A percentile compares a stretch with the other conserved stretches of the same genome.
phyloP scores from a whole-genome alignment of 139 green algal species.

The Volvox reticuliferus region DNA sequence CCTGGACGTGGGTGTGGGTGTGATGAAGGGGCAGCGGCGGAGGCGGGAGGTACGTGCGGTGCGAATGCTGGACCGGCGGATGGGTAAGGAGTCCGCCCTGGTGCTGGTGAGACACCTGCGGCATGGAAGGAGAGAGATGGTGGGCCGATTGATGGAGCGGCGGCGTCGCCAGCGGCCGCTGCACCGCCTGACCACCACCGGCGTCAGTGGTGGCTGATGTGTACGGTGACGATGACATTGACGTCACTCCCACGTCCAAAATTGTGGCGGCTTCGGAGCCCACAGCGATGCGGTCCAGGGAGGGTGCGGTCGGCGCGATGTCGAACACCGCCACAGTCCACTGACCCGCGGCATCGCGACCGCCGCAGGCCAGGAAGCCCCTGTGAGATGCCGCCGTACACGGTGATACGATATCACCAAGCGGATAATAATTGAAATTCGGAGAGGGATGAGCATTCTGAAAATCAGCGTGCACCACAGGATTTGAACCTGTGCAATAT shows the following conservation, averaged over 20 bases:
- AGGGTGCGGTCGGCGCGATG: not conserved
- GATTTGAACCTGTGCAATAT: too few relatives aligned
- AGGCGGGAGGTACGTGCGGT: not conserved
- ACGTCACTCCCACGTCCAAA: not conserved
- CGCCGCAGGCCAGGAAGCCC: slow-evolving; percentile 36
- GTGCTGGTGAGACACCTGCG: too few relatives aligned
- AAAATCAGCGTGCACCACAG: too few relatives aligned
- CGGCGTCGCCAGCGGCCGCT: too few relatives aligned
- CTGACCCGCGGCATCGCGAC: not conserved
- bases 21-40: not conserved
- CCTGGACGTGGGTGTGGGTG: too few relatives aligned
- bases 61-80: not conserved
- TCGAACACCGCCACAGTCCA: slow-evolving; percentile 32
- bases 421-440: too few relatives aligned
- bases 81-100: too few relatives aligned
- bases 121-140: too few relatives aligned
- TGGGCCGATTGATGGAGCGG: too few relatives aligned
- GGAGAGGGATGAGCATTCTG: too few relatives aligned
- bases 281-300: slow-evolving; percentile 29
- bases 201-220: not conserved
- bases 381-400: not conserved
- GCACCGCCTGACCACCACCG: too few relatives aligned
- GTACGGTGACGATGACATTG: not conserved
- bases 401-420: too few relatives aligned
- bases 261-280: not conserved